Conservation (phyloP, 139 green algal species). For the Desmodesmus armatus region DNA sequence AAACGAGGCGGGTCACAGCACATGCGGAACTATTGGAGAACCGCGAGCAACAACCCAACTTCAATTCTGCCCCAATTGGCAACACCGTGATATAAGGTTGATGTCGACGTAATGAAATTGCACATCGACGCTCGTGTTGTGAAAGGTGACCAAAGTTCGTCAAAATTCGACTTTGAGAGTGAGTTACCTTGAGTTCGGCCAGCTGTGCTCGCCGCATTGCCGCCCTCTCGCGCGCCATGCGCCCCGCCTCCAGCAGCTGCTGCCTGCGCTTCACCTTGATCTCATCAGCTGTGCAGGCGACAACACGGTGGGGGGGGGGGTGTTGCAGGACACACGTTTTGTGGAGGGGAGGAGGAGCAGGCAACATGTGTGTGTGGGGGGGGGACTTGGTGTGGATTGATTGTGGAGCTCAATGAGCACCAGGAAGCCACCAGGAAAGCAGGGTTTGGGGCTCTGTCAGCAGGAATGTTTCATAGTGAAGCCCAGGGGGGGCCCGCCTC, state of each 20-base stretch:
- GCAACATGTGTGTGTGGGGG: background rate
- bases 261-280: constrained; percentile 46
- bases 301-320: background rate
- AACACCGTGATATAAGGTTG: too few species aligned
- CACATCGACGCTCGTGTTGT: too few species aligned
- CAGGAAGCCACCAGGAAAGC: too few species aligned
- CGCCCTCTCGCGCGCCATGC: background rate
- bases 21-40: too few species aligned
- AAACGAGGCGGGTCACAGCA: too few species aligned
- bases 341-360: background rate
- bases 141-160: too few species aligned
- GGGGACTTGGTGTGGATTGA: background rate
- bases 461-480: background rate
- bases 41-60: too few species aligned
- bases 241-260: constrained; percentile 31
- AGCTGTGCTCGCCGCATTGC: constrained; percentile 14
- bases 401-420: too few species aligned
- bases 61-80: too few species aligned
- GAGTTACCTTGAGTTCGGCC: too few species aligned
- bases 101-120: too few species aligned
- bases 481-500: background rate
- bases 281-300: constrained; percentile 7
- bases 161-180: too few species aligned
- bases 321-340: background rate
- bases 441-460: background rate